Evolutionary conservation across 331 rosid species (phyloP), one percentile per base, ranked within the genome.

Genomic region (Spiraea crenata): DNA sequence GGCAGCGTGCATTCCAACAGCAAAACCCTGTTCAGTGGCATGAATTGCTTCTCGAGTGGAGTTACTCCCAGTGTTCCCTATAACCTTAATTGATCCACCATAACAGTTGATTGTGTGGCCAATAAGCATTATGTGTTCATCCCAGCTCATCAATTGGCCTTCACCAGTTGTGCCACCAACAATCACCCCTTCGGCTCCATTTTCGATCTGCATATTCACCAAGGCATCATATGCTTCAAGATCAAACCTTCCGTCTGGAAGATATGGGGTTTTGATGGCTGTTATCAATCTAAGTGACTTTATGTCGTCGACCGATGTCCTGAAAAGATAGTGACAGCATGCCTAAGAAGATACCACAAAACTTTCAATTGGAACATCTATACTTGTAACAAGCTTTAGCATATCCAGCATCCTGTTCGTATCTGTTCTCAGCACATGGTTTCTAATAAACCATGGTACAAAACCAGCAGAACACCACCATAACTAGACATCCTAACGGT

Each of bases 101-200:
- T 88, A 90, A 77, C 82, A 85, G 72, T 93, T 85, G 63, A 88
- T 91, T 1, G 96, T 88, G 76, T 86, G 96, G 38, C 96, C 93
- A 35, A 93, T 93, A 46, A 93, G 96, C 93, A 82, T 90, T 37
- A 90, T 90, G 65, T 93, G 98, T 67, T 93, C 97, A 8, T 93
- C 93, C 98, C 98, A 93, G 67, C 92, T 86, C 98, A 93, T 93
- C 70, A 88, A 79, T 67, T 90, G 95, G 35, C 99, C 99, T 81
- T 91, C 96, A 59, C 97, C 97, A 13, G 97, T 93, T 31, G 97
- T 91, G 51, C 99, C 99, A 58, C 97, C 99, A 57, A 91, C 96
- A 77, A 93, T 89, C 69, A 93, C 87, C 47, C 90, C 97, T 66
- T 93, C 96, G 4, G 74, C 88, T 47, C 99, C 97, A 66, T 83